Evolutionary conservation across 108 stramenopile genomes (phyloP), one percentile per base, ranked within the genome.

Genomic region (Skeletonema tropicum): DNA sequence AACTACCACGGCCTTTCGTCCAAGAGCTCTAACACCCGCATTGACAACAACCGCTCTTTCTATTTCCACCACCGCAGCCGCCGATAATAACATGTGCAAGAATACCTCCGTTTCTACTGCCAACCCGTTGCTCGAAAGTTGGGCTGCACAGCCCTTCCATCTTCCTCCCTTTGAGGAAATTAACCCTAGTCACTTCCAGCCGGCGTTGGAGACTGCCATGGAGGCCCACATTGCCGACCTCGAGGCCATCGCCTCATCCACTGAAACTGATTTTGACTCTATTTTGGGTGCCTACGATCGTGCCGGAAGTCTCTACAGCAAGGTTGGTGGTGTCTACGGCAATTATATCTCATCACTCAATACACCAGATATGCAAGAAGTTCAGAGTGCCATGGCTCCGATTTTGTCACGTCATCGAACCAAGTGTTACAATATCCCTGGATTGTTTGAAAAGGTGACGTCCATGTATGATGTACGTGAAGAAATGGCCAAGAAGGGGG

Each of bases 381-480:
- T 91, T 17, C 88, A 91, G 55, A 82, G 76, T 15, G 74, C 83
- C 30, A 83, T 88, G 84, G 72, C 83, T 4, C 88, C 92, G 2
- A 46, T 89, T 0, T 36, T 89, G 14, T 83, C 80, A 65, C 69
- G 86, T 15, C 88, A 93, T 67, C 35, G 30, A 17, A 73, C 73
- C 8, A 52, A 68, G 29, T 64, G 79, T 31, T 87, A 77, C 48
- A 74, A 76, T n/a, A 35, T 93, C n/a, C 89, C 88, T 3, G 92
- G 92, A 33, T 68, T 93, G 66, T 93, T 90, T 65, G 81, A 81
- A 10, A 86, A 85, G 71, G 83, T 93, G 35, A 63, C 86, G 14
- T 12, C 25, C 9, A 75, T 88, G 59, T 69, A 86, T 42, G 68
- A 84, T 12, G 70, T 79, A 7, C 80, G 72, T 17, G 74, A 80